Conservation (phyloP, 176 grass and related monocot genomes). For the Bonia amplexicaulis region DNA sequence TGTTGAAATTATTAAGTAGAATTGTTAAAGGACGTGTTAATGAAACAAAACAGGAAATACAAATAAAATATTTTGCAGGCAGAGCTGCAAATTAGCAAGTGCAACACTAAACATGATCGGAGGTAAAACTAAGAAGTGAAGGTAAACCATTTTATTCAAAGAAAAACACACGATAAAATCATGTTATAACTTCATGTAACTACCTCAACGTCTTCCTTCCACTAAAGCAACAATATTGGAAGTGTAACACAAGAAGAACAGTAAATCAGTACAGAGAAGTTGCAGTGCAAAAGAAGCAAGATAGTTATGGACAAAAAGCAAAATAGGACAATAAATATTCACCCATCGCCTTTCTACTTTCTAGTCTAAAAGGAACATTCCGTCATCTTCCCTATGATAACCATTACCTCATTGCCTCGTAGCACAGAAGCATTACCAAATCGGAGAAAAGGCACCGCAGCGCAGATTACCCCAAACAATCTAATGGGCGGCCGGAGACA, state of each 20-base stretch:
- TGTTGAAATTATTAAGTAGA: background rate
- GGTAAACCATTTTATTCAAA: background rate
- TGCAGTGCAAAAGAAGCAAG: background rate
- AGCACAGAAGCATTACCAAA: conserved; percentile 3
- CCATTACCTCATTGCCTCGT: background rate
- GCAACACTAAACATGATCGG: background rate
- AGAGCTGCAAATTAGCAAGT: background rate
- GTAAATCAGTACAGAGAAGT: background rate
- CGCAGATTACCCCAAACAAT: background rate
- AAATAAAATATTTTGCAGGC: background rate
- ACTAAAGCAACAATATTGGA: background rate
- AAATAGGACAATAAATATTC: background rate
- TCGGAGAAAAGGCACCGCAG: background rate
- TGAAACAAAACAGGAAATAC: background rate
- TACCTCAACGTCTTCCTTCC: background rate
- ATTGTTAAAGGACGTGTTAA: background rate
- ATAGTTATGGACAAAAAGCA: background rate
- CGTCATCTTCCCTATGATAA: background rate
- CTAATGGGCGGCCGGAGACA: background rate
- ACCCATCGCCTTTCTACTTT: background rate
- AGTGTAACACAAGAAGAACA: background rate
- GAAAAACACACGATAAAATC: background rate
- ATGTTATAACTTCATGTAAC: background rate
- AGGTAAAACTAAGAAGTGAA: background rate
- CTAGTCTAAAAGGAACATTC: background rate